Evolutionary conservation across 2,329 filamentous ascomycete species (phyloP).

Genomic region (Penicillium sp.): DNA sequence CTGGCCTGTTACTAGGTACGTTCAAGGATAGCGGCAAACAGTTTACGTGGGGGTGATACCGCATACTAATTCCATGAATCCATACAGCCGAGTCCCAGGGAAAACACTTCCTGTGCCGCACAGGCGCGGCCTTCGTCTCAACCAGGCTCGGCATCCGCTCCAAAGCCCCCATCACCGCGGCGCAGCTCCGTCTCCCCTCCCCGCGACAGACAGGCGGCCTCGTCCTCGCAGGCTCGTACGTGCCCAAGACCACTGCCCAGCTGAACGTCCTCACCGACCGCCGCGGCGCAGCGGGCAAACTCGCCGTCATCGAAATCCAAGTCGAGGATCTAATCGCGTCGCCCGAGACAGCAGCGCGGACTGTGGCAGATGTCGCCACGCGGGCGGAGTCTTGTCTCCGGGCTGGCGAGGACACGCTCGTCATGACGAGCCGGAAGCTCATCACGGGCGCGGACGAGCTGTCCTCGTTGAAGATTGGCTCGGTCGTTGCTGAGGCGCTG

Average conservation of each 20-base stretch:
- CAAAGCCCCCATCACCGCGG: constrained; percentile 51
- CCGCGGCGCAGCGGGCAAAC: constrained; percentile 34
- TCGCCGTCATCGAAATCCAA: constrained; percentile 50
- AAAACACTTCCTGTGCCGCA: constrained; percentile 48
- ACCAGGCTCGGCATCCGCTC: constrained; percentile 53
- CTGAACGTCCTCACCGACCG: constrained; percentile 44
- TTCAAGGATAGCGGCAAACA: too few relatives aligned
- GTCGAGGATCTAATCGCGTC: constrained; percentile 50
- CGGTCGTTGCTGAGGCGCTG: constrained; percentile 51
- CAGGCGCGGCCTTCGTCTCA: constrained; percentile 49
- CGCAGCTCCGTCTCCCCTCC: constrained; percentile 41
- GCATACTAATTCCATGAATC: too few relatives aligned
- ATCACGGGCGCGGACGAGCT: constrained; percentile 51
- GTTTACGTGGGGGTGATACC: too few relatives aligned
- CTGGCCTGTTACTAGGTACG: constrained; percentile 46
- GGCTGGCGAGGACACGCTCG: constrained; percentile 52
- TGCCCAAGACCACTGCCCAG: constrained; percentile 59
- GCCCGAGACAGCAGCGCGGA: constrained; percentile 20
- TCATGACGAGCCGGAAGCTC: constrained; percentile 59
- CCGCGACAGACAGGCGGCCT: constrained; percentile 47
- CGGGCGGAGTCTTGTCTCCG: constrained; percentile 44
- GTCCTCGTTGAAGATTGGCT: constrained; percentile 55
- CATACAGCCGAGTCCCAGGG: constrained; percentile 35
- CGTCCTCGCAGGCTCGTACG: constrained; percentile 57
- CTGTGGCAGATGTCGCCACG: constrained; percentile 26